These are phyloP conservation scores for Westerdykella ornata DNA, from an alignment of 2,329 filamentous ascomycete species.

Conservation along the genomic window DNA sequence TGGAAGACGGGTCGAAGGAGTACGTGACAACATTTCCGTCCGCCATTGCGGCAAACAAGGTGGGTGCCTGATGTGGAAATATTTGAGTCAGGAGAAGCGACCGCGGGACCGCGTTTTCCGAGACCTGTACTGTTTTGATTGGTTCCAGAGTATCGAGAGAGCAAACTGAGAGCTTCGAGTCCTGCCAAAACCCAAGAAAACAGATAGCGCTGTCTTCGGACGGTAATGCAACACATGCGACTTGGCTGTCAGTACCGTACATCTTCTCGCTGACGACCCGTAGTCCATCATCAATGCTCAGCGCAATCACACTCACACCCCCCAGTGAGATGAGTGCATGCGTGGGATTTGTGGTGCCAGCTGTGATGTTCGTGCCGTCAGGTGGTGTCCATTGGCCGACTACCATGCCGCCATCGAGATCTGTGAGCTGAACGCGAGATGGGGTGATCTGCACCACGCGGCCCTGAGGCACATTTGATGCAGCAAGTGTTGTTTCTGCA, in stretches of 20 bases:
- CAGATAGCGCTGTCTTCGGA: constrained; percentile 58
- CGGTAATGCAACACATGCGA: constrained; percentile 77
- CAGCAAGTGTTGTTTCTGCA: constrained; percentile 65
- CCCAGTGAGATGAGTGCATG: constrained; percentile 68
- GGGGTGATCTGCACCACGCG: constrained; percentile 72
- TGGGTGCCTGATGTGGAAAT: constrained; percentile 60
- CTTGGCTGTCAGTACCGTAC: constrained; percentile 62
- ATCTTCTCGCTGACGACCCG: constrained; percentile 53
- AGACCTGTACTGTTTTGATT: constrained; percentile 50
- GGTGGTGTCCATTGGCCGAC: constrained; percentile 54
- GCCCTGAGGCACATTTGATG: constrained; percentile 56
- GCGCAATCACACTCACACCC: constrained; percentile 63
- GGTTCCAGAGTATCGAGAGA: constrained; percentile 60
- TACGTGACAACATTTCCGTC: constrained; percentile 89
- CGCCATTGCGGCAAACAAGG: constrained; percentile 81
- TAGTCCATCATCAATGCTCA: constrained; percentile 53
- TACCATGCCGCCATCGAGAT: constrained; percentile 50
- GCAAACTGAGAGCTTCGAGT: constrained; percentile 70
- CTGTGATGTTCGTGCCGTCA: constrained; percentile 57
- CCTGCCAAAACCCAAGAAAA: constrained; percentile 81
- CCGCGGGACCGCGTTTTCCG: constrained; percentile 70
- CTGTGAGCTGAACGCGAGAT: constrained; percentile 54
- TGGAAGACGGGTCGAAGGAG: constrained; percentile 56
- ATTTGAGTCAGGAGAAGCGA: constrained; percentile 75
- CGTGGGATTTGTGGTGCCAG: constrained; percentile 65